Base-by-base conservation (phyloP, 768 basidiomycete species). In the Vararia minispora region DNA sequence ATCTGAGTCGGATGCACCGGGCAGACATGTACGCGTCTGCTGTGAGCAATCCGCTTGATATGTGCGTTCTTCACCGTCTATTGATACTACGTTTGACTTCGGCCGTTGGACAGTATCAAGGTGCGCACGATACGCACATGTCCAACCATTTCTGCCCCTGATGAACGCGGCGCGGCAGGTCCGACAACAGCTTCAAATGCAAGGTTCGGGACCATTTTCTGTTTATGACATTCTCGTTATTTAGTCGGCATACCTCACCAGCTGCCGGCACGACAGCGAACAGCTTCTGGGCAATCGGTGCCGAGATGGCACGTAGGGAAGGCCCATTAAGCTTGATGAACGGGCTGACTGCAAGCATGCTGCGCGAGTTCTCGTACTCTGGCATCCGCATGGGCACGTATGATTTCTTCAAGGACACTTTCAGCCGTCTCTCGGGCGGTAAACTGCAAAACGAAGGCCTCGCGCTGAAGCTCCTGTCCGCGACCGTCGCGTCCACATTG, bases 401-500 rank as follows among this genome's bases (percentile, higher is more conserved):
- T 43, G 60, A 62, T 45, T 57, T 46, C 45, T 62, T 60, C 55
- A 62, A 62, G 43, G 58, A 59, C 44, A 47, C 44, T 58, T 61
- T 60, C 12, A 39, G 53, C 24, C 44, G 28, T 6, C 39, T 39
- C 3, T 45, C 52, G 2, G 44, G 46, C 11, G 59, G 58, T 3
- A 40, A 51, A n/a, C 42, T 62, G 23, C 38, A 40, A 11, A 48
- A 48, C 12, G 59, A 60, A 17, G 59, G 60, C 3, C 43, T 62
- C 14, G 39, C 47, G 27, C 45, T 62, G 29, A 62, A 62, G 45
- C 53, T 60, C 20, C 40, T 52, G 9, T 54, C 57, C 7, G 60
- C 60, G 10, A 50, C 52, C 3, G 50, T 57, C 5, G 52, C 59
- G 4, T 50, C 57, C 5, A 52, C 56, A 13, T 45, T 62, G 9